Percentiles rank a stretch among this genome's conserved stretches.
phyloP scores from a whole-genome alignment of 148 eudicot species.

The Cornus suecica region DNA sequence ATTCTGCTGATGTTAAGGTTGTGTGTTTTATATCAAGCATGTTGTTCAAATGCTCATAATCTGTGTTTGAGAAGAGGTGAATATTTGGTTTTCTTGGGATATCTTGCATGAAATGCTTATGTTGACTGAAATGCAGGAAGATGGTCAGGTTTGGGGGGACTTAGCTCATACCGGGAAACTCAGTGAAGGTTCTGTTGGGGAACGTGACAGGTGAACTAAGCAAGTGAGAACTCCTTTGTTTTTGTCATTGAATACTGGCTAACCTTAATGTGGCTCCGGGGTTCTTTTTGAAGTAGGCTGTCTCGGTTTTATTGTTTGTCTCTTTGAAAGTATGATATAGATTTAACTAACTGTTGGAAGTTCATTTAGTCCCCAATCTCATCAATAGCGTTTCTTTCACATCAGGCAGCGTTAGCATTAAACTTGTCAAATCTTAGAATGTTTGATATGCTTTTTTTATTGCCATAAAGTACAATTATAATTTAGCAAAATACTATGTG shows the following conservation, averaged over 20 bases:
- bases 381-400: neutral
- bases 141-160: conserved; percentile 19
- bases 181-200: conserved; percentile 14
- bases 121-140: conserved; percentile 42
- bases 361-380: neutral
- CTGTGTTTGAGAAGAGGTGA: conserved; percentile 1
- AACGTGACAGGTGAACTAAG: conserved; percentile 64
- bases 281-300: neutral
- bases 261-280: neutral
- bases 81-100: neutral
- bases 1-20: conserved; percentile 34
- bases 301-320: neutral
- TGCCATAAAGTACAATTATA: neutral
- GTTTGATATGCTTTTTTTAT: neutral
- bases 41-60: conserved; percentile 5
- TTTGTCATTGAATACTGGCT: conserved; percentile 6
- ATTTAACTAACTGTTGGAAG: neutral
- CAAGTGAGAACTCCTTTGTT: conserved; percentile 42
- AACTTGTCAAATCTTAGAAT: neutral
- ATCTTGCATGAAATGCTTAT: conserved; percentile 1
- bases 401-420: neutral
- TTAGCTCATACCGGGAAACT: conserved; percentile 17
- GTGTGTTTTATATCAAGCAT: neutral
- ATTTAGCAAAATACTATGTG: neutral
- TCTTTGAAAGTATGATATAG: neutral